Evolutionary conservation across 768 basidiomycete genomes (phyloP).

Genomic region (Steccherinum ochraceum): DNA sequence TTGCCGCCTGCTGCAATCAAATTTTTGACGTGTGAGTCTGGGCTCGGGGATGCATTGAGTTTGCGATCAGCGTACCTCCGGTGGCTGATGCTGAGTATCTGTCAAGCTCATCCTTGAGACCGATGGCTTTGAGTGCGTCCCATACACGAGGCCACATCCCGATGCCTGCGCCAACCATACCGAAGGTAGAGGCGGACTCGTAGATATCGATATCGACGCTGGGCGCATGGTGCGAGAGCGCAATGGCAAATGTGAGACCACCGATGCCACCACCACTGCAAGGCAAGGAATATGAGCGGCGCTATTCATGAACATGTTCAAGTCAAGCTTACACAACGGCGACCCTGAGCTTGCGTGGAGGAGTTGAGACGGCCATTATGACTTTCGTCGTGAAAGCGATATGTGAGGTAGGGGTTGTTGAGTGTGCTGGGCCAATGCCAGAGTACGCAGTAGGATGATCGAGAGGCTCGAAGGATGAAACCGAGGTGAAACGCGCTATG

Average conservation of each 20-base stretch:
- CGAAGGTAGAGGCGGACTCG: slow-evolving; percentile 15
- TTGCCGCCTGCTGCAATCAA: neutral
- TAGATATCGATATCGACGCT: slow-evolving; percentile 20
- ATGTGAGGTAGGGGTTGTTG: too few relatives aligned
- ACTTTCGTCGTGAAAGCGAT: too few relatives aligned
- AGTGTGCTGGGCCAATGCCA: too few relatives aligned
- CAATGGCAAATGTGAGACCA: slow-evolving; percentile 20
- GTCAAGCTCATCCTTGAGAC: slow-evolving; percentile 13
- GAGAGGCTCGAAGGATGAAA: too few relatives aligned
- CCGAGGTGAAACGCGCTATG: too few relatives aligned
- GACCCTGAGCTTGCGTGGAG: neutral
- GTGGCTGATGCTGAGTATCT: neutral
- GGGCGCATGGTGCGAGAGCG: slow-evolving; percentile 9
- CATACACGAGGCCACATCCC: slow-evolving; percentile 16
- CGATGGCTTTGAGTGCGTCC: slow-evolving; percentile 15
- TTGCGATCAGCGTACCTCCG: neutral
- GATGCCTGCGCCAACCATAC: slow-evolving; percentile 20
- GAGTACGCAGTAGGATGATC: too few relatives aligned
- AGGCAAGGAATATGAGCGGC: neutral
- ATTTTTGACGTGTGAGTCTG: neutral
- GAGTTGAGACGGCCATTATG: too few relatives aligned
- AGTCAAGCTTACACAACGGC: neutral
- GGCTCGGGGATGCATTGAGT: neutral
- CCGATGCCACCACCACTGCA: slow-evolving; percentile 22
- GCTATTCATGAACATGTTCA: too few relatives aligned